Conservation (phyloP, 192 early-diverging fungal genomes). For the Entomortierella lignicola region DNA sequence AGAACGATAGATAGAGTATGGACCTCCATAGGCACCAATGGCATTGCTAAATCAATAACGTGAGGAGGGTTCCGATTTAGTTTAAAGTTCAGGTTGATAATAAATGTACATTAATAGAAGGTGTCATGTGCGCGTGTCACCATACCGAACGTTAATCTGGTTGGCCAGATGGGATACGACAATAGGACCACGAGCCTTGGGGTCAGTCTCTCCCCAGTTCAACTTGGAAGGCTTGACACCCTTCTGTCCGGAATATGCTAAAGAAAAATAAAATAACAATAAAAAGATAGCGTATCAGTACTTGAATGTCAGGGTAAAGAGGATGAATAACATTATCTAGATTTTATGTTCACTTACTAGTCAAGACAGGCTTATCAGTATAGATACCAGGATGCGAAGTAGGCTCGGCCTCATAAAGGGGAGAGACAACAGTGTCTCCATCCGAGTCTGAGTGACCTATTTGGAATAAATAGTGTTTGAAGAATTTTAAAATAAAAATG, state of each 20-base stretch:
- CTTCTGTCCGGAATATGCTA: conserved; percentile 65
- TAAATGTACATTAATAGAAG: background rate
- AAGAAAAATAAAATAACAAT: background rate
- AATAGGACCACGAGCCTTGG: conserved; percentile 82
- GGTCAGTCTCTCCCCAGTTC: conserved; percentile 78
- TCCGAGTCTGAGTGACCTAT: conserved; percentile 49
- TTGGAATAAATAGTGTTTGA: too few relatives aligned
- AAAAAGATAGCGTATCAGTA: background rate
- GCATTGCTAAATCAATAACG: conserved; percentile 72
- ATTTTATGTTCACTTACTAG: conserved; percentile 25
- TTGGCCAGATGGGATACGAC: conserved; percentile 81
- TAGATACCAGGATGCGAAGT: conserved; percentile 8
- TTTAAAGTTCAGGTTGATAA: background rate
- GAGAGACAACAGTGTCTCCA: conserved; percentile 42
- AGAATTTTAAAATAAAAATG: too few relatives aligned
- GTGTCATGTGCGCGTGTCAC: background rate
- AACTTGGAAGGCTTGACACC: conserved; percentile 82
- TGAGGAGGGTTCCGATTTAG: background rate
- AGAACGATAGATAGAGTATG: conserved; percentile 93
- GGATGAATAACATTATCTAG: background rate
- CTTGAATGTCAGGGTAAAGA: background rate
- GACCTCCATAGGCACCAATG: conserved; percentile 92
- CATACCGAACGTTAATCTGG: conserved; percentile 78
- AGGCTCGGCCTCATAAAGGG: background rate
- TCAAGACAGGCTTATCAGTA: conserved; percentile 33